phyloP scores from a whole-genome alignment of 2,329 filamentous ascomycete genomes.

The Penicillium verrucosum region DNA sequence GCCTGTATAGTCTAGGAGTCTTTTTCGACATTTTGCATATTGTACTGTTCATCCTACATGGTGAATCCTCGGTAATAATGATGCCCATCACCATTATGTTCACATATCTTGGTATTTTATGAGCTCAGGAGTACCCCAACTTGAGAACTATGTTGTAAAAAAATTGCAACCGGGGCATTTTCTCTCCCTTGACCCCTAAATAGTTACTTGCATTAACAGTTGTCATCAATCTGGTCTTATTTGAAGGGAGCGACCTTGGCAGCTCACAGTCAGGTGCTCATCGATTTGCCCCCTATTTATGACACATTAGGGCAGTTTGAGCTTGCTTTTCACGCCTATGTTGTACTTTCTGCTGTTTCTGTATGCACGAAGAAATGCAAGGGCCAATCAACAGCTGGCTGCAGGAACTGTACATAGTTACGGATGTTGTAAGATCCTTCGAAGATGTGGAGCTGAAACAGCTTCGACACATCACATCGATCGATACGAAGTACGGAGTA shows the following conservation, averaged over 20 bases:
- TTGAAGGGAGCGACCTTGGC: neutral
- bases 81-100: neutral
- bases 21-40: neutral
- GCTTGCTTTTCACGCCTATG: neutral
- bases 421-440: neutral
- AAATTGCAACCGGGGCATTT: neutral
- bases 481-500: neutral
- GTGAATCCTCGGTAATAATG: neutral
- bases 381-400: neutral
- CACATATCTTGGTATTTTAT: neutral
- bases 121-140: neutral
- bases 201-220: neutral
- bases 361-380: neutral
- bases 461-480: neutral
- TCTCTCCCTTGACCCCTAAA: neutral
- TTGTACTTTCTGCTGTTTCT: neutral
- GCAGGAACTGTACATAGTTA: neutral
- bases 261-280: neutral
- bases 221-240: neutral
- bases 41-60: neutral
- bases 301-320: neutral
- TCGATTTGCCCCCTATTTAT: no score
- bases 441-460: neutral
- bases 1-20: neutral
- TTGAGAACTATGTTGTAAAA: neutral